Conservation (phyloP, 1,284 basidiomycete genomes). For the Ceratobasidium sp. region DNA sequence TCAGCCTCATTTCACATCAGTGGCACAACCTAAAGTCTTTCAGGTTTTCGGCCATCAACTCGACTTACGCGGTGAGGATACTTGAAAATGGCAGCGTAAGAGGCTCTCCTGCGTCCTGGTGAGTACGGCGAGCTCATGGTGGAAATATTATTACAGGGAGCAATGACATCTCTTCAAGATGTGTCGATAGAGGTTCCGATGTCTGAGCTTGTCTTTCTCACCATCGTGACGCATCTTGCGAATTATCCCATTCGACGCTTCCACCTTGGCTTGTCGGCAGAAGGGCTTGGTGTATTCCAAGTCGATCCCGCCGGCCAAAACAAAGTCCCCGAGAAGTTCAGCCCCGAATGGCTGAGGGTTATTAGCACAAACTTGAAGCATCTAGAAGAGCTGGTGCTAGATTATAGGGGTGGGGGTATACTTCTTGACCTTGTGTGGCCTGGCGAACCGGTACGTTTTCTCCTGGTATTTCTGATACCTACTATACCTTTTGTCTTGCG, state of each 20-base stretch:
- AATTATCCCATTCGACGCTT: conserved; percentile 27
- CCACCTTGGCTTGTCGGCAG: conserved; percentile 33
- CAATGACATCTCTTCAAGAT: conserved; percentile 44
- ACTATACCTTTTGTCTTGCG: neutral
- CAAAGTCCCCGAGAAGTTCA: conserved; percentile 14
- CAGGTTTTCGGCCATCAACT: conserved; percentile 39
- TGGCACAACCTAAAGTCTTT: conserved; percentile 45
- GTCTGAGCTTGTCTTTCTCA: conserved; percentile 19
- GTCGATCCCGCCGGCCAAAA: conserved; percentile 2
- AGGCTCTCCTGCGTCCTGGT: conserved; percentile 34
- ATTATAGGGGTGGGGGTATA: conserved; percentile 29
- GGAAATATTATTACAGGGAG: conserved; percentile 33
- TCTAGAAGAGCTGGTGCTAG: conserved; percentile 37
- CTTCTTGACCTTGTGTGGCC: conserved; percentile 20
- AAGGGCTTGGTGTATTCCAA: conserved; percentile 27
- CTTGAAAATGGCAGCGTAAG: conserved; percentile 44
- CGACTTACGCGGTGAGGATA: conserved; percentile 23
- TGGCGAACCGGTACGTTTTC: conserved; percentile 16
- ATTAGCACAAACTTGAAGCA: conserved; percentile 17
- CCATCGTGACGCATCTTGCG: conserved; percentile 13
- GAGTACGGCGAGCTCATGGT: conserved; percentile 32
- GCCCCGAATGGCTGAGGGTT: conserved; percentile 23
- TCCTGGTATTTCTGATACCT: neutral
- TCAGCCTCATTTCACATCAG: conserved; percentile 31
- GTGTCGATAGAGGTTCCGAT: conserved; percentile 42